Evolutionary conservation across 148 eudicot genomes (phyloP).

Genomic region (Mesembryanthemum crystallinum): DNA sequence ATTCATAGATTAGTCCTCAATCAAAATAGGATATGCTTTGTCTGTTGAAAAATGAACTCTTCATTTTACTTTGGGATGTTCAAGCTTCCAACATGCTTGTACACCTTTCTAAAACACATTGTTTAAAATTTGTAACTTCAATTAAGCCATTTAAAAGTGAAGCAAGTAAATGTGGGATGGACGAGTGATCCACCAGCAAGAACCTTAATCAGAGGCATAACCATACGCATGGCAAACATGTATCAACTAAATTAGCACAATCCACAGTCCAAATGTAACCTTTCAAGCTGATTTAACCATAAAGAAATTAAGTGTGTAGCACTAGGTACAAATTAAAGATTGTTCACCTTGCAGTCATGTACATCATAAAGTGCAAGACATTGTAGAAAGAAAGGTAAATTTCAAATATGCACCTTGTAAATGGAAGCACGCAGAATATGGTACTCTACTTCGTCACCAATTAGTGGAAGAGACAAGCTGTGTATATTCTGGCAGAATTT

Average conservation of each 20-base stretch:
- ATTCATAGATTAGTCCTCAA: not conserved
- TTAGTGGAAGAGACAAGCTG: constrained; percentile 45
- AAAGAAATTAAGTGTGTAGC: not conserved
- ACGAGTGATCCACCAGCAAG: not conserved
- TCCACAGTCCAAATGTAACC: not conserved
- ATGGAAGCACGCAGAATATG: constrained; percentile 65
- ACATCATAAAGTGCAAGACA: not conserved
- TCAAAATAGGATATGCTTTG: not conserved
- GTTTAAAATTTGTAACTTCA: no score
- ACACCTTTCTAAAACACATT: not conserved
- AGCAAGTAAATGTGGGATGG: not conserved
- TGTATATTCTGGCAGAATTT: constrained; percentile 61
- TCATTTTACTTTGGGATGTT: not conserved
- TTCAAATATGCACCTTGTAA: constrained; percentile 46
- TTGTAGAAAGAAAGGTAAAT: not conserved
- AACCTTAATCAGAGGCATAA: not conserved
- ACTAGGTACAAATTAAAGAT: not conserved
- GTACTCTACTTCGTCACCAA: constrained; percentile 31
- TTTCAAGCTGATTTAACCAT: not conserved
- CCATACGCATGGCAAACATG: not conserved
- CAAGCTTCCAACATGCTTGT: not conserved
- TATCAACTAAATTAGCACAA: not conserved
- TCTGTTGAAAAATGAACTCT: not conserved
- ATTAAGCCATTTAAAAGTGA: not conserved
- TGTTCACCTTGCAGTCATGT: not conserved